Evolutionary conservation across 1,139 yeast species (phyloP).

Genomic region (Barnettozyma hawaiiensis): DNA sequence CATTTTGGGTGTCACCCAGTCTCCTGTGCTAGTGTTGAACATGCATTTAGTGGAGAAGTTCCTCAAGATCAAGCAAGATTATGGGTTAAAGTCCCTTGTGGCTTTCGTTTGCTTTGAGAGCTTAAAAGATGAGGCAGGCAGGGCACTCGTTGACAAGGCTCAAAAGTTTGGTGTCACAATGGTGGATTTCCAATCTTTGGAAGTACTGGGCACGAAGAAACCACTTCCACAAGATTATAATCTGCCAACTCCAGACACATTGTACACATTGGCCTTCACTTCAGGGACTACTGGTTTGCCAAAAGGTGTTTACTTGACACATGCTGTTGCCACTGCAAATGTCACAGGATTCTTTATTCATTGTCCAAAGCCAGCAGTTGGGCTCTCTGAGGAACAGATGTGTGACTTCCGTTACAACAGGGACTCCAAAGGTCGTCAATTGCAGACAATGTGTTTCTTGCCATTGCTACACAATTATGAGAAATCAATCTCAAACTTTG

Average conservation of each 20-base stretch:
- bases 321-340: conserved; percentile 38
- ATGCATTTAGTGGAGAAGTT: conserved; percentile 30
- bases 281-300: conserved; percentile 53
- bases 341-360: conserved; percentile 28
- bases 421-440: conserved; percentile 18
- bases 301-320: conserved; percentile 46
- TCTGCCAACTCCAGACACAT: conserved; percentile 38
- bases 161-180: conserved; percentile 20
- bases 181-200: conserved; percentile 34
- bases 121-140: conserved; percentile 26
- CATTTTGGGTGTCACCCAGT: conserved; percentile 33
- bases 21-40: conserved; percentile 34
- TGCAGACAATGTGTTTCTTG: conserved; percentile 30
- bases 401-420: conserved; percentile 17
- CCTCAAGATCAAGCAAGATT: conserved; percentile 26
- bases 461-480: conserved; percentile 50
- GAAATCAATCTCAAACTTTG: conserved; percentile 22
- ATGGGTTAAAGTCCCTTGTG: conserved; percentile 16
- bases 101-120: conserved; percentile 35
- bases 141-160: conserved; percentile 14
- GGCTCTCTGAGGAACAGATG: conserved; percentile 12
- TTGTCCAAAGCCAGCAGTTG: conserved; percentile 25
- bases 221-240: conserved; percentile 32
- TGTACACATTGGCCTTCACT: conserved; percentile 46
- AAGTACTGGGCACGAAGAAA: conserved; percentile 33